These are phyloP conservation scores for Nigrospora sphaerica DNA, from an alignment of 2,329 filamentous ascomycete genomes.

Conservation along the genomic window DNA sequence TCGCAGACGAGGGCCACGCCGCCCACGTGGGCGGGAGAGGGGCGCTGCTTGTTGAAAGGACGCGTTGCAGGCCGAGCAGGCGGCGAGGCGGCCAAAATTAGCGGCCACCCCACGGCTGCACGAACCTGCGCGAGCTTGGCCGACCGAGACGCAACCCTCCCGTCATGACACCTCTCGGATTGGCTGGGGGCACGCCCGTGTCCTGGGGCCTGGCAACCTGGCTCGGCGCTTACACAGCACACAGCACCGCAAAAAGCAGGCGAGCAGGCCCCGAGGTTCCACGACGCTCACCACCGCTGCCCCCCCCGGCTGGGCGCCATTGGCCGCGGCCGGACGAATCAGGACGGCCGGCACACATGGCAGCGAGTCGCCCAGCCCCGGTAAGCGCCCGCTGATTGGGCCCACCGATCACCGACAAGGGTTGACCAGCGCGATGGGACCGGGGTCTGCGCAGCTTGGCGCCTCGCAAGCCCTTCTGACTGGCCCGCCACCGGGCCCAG, in stretches of 20 bases:
- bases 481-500: constrained; percentile 14
- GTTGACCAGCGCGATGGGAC: neutral
- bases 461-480: constrained; percentile 19
- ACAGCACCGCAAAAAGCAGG: too few species aligned
- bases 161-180: neutral
- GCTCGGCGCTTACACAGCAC: constrained; percentile 3
- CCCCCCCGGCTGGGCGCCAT: constrained; percentile 12
- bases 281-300: neutral
- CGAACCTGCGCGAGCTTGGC: neutral
- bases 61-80: neutral
- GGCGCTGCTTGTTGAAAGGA: too few species aligned
- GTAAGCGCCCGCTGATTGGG: constrained; percentile 17
- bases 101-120: neutral
- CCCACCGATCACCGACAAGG: constrained; percentile 8
- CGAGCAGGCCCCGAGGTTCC: too few species aligned
- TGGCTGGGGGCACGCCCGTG: too few species aligned
- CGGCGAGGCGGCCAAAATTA: constrained; percentile 1
- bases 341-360: constrained; percentile 12
- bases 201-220: too few species aligned
- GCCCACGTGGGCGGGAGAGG: too few species aligned
- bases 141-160: neutral
- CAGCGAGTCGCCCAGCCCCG: constrained; percentile 20
- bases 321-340: constrained; percentile 19
- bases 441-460: constrained; percentile 18
- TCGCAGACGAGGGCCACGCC: too few species aligned